Evolutionary conservation across 768 basidiomycete species (phyloP).

Genomic region (Mycena vulgaris): DNA sequence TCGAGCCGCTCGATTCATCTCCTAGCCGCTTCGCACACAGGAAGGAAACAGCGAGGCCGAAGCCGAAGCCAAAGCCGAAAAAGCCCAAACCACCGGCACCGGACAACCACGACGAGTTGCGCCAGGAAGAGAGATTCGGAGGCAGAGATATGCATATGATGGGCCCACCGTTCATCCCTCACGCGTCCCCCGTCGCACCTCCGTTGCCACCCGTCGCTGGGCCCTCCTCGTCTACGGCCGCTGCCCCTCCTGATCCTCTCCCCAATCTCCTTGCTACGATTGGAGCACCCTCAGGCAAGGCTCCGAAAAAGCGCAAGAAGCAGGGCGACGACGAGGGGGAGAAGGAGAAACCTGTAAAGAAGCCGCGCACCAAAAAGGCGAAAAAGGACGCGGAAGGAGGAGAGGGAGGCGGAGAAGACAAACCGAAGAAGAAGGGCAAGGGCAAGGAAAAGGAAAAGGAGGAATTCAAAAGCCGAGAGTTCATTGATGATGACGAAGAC

Average conservation of each 20-base stretch:
- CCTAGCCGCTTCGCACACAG: not conserved
- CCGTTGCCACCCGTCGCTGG: not conserved
- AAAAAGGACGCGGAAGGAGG: slow-evolving; percentile 43
- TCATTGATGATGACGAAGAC: slow-evolving; percentile 53
- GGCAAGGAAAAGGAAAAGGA: slow-evolving; percentile 51
- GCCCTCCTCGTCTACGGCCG: slow-evolving; percentile 6
- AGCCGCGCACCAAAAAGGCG: slow-evolving; percentile 41
- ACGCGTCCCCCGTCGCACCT: not conserved
- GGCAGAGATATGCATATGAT: not conserved
- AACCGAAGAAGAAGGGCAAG: slow-evolving; percentile 48
- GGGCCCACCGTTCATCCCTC: slow-evolving; percentile 5
- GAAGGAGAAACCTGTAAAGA: slow-evolving; percentile 39
- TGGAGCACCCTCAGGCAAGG: slow-evolving; percentile 17
- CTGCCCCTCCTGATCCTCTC: not conserved
- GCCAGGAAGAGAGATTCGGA: not conserved
- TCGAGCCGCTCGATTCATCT: slow-evolving; percentile 8
- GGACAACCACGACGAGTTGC: not conserved
- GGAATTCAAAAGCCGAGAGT: slow-evolving; percentile 61
- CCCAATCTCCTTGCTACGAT: not conserved
- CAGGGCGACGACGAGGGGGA: slow-evolving; percentile 41
- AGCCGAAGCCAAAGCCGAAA: not conserved
- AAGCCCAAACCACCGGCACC: not conserved
- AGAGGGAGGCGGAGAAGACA: slow-evolving; percentile 12
- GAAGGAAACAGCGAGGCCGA: slow-evolving; percentile 1
- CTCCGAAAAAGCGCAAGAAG: slow-evolving; percentile 50